These are phyloP conservation scores for Suillus variegatus DNA, from an alignment of 768 basidiomycete genomes.

Conservation along the genomic window DNA sequence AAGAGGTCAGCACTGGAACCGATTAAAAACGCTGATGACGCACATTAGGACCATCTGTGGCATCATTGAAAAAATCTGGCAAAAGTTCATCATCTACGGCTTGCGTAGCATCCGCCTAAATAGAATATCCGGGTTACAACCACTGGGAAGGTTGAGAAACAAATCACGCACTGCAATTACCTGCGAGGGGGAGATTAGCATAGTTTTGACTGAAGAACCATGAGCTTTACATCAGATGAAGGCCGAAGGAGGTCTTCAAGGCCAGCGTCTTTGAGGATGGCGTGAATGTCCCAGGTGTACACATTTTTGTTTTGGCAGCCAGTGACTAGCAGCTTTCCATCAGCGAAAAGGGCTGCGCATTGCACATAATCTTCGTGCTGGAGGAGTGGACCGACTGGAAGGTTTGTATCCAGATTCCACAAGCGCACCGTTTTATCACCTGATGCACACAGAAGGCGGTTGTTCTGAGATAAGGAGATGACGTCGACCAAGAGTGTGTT, in stretches of 20 bases:
- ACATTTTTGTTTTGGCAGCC: rapidly evolving
- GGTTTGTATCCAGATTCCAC: background rate
- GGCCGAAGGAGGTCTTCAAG: background rate
- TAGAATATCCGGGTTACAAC: background rate
- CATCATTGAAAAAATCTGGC: background rate
- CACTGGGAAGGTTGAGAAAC: background rate
- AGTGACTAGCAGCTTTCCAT: background rate
- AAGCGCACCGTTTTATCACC: background rate
- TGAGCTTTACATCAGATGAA: background rate
- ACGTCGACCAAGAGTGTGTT: too few relatives aligned
- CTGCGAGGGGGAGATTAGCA: background rate
- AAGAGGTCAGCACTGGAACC: background rate
- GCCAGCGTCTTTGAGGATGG: background rate
- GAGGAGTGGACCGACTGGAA: background rate
- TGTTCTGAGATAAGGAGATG: too few relatives aligned
- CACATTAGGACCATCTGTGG: background rate
- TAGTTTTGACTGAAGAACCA: background rate
- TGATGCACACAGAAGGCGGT: too few relatives aligned
- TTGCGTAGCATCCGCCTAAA: too few relatives aligned
- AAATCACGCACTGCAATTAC: background rate
- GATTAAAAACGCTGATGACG: background rate
- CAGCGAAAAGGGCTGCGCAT: background rate
- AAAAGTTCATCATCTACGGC: background rate
- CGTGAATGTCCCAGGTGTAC: background rate
- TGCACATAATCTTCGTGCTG: background rate